A percentile compares a stretch with the other conserved stretches of the same genome.
phyloP scores from a whole-genome alignment of 306 rosid genomes.

The Prunus mongolica region DNA sequence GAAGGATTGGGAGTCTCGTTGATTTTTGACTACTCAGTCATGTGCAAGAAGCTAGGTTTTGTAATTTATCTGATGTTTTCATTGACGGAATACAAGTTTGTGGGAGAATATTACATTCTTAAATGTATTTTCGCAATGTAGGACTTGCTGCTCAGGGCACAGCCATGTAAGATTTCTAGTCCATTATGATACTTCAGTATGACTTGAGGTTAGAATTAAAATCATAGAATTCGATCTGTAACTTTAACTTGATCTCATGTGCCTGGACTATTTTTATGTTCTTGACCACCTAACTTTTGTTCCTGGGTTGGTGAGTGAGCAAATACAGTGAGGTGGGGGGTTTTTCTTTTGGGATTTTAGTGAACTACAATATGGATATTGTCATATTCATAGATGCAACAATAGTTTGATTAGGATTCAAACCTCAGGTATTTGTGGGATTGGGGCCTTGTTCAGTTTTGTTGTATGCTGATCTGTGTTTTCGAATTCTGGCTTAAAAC shows the following conservation, averaged over 20 bases:
- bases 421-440: no score
- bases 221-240: background rate
- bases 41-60: background rate
- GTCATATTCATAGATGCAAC: background rate
- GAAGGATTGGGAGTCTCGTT: slow-evolving; percentile 80
- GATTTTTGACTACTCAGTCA: slow-evolving; percentile 17
- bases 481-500: background rate
- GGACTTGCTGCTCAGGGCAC: background rate
- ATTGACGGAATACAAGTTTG: background rate
- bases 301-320: background rate
- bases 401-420: background rate
- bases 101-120: background rate
- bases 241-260: background rate
- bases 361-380: no score
- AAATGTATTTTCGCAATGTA: background rate
- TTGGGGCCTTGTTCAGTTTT: background rate
- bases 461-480: background rate
- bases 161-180: background rate
- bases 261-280: background rate
- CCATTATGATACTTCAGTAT: background rate
- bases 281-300: background rate
- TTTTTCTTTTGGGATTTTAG: background rate
- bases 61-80: background rate
- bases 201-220: background rate
- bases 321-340: background rate